Evolutionary conservation across 495 filamentous ascomycete species (phyloP).

Genomic region (Tuber microsphaerosporum): DNA sequence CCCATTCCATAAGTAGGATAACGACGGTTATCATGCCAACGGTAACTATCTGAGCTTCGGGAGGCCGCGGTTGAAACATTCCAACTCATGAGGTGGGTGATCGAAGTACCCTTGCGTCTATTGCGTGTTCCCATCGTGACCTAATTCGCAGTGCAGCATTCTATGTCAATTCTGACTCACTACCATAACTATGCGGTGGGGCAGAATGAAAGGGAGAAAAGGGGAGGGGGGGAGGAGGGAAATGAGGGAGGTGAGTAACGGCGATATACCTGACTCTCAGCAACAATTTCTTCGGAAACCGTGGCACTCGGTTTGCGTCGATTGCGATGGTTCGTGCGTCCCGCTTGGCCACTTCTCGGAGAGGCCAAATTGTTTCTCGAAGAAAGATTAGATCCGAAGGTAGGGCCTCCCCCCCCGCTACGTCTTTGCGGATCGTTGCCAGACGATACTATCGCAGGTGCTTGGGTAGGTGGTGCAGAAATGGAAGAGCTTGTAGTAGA

Average conservation of each 20-base stretch:
- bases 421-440: conserved; percentile 57
- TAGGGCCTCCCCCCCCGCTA: conserved; percentile 56
- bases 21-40: conserved; percentile 50
- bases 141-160: conserved; percentile 40
- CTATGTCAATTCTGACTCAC: background rate
- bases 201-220: conserved; percentile 24
- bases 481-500: conserved; percentile 1
- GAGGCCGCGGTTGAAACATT: conserved; percentile 69
- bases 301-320: conserved; percentile 46
- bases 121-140: conserved; percentile 76
- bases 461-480: conserved; percentile 31
- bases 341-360: conserved; percentile 65
- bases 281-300: conserved; percentile 12
- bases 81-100: conserved; percentile 94
- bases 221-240: conserved; percentile 6
- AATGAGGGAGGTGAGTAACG: background rate
- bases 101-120: conserved; percentile 88
- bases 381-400: conserved; percentile 53
- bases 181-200: background rate
- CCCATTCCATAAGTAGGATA: conserved; percentile 78
- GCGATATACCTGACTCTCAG: conserved; percentile 14
- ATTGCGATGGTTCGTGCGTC: conserved; percentile 65
- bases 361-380: conserved; percentile 50
- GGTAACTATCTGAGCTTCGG: conserved; percentile 47
- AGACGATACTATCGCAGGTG: conserved; percentile 39